Base-by-base conservation (phyloP, 2,329 filamentous ascomycete genomes). In the Neopestalotiopsis sp. region DNA sequence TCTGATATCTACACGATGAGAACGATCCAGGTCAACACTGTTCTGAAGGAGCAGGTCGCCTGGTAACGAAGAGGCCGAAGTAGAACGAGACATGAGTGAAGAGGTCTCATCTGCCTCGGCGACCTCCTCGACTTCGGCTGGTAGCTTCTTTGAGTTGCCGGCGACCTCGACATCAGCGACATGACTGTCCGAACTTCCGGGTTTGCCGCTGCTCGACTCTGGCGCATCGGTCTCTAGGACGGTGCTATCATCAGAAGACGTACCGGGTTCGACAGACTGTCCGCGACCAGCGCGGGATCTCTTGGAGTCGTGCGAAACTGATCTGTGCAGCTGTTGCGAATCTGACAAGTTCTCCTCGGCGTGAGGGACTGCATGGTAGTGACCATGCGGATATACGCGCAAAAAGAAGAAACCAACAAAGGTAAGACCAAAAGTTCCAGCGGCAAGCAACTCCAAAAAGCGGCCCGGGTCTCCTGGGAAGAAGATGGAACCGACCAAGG, bases 1-100 rank as follows among this genome's bases (percentile, higher is more conserved):
- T 78, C 95, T 93, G 77, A 98, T 92, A 90, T 98, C 96, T 94
- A 93, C 81, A 86, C 91, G 90, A 82, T 92, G 91, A 85, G 90
- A 91, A 85, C 90, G 89, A 85, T 90, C 86, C 81, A 90, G 86
- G 88, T 91, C 88, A 88, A 92, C 86, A 85, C 85, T 88, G 81
- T 83, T 87, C 82, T 85, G 83, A 74, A 87, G 81, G 76, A 86
- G 81, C 64, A 86, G 80, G 73, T 88, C 85, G 72, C 83, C 84
- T 53, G 83, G 81, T 69, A 85, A 77, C 67, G 84, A 86, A 49
- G 76, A 78, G 65, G 82, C 82, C 68, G 88, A 86, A 72, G 85
- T 82, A 73, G 83, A 85, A 77, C 85, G 88, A 74, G 92, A 93
- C 76, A 97, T 87, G 76, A 98, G 88, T 71, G 94, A 95, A 64